A percentile compares a stretch with the other conserved stretches of the same genome.
Conservation (phyloP, 345 rosid species). For the Eucalyptus erythrocorys region DNA sequence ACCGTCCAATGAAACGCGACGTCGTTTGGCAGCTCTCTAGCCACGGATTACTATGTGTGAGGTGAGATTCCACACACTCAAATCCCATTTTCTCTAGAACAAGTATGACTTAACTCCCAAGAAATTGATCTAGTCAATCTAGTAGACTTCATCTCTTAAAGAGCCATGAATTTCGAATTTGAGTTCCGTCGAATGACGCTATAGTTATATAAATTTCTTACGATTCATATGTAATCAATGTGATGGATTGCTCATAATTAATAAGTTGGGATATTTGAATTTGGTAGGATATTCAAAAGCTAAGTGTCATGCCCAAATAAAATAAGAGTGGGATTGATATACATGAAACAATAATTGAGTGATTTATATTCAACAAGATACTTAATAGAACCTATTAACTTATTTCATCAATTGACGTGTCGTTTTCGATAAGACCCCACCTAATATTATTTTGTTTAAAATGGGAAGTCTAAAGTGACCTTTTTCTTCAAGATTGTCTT, state of each 20-base stretch:
- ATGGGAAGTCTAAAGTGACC: not conserved
- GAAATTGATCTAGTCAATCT: not conserved
- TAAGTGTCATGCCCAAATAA: not conserved
- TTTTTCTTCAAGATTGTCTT: not conserved
- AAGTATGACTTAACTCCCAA: not conserved
- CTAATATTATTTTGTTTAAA: not conserved
- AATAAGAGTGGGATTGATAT: not conserved
- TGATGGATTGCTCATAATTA: accelerated
- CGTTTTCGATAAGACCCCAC: accelerated
- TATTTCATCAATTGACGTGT: not conserved
- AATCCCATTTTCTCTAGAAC: not conserved
- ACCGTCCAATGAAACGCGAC: not conserved
- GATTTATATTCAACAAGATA: not conserved
- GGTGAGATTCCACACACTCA: not conserved
- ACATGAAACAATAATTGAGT: not conserved
- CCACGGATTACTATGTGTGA: not conserved
- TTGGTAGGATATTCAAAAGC: accelerated
- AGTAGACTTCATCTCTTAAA: not conserved
- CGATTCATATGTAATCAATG: not conserved
- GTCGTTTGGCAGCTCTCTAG: not conserved
- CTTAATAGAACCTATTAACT: not conserved
- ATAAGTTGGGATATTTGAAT: not conserved
- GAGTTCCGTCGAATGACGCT: accelerated
- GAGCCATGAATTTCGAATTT: not conserved
- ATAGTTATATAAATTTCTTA: accelerated